phyloP scores from a whole-genome alignment of 176 grass and related monocot species.

The Musa troglodytarum region DNA sequence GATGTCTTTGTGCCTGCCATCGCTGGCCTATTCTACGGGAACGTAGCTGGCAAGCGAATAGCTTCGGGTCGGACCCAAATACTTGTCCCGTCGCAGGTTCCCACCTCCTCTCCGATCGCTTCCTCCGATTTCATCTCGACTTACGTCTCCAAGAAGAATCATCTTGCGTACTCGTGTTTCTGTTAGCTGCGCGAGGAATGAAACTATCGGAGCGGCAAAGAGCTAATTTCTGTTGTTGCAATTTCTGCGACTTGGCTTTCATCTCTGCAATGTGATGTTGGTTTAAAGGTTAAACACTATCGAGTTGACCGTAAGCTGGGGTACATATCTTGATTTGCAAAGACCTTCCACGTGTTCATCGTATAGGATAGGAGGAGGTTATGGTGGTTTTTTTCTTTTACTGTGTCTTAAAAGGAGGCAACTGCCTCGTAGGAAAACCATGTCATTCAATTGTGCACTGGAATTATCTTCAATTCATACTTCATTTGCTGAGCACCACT shows the following conservation, averaged over 20 bases:
- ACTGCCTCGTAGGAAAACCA: too few species aligned
- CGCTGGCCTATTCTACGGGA: slow-evolving; percentile 71
- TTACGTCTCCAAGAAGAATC: slow-evolving; percentile 34
- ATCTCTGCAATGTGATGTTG: background rate
- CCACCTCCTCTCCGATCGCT: slow-evolving; percentile 7
- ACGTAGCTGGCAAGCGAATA: slow-evolving; percentile 71
- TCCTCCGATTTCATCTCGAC: slow-evolving; percentile 44
- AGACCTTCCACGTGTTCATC: background rate
- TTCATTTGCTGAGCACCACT: too few species aligned
- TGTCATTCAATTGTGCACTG: too few species aligned
- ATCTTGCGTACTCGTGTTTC: slow-evolving; percentile 40
- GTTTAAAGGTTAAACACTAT: background rate
- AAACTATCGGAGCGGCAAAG: background rate
- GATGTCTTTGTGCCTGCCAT: slow-evolving; percentile 67
- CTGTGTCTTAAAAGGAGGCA: too few species aligned
- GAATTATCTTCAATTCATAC: too few species aligned
- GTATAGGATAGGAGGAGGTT: background rate
- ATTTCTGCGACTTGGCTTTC: background rate
- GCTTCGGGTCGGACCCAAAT: slow-evolving; percentile 49
- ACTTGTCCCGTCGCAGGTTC: slow-evolving; percentile 37
- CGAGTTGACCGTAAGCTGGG: background rate
- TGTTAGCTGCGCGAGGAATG: slow-evolving; percentile 11
- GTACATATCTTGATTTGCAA: background rate
- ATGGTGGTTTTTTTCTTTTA: too few species aligned
- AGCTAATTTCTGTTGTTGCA: background rate